Evolutionary conservation across 257 asterid species (phyloP).

Genomic region (Solanum medicagineum): DNA sequence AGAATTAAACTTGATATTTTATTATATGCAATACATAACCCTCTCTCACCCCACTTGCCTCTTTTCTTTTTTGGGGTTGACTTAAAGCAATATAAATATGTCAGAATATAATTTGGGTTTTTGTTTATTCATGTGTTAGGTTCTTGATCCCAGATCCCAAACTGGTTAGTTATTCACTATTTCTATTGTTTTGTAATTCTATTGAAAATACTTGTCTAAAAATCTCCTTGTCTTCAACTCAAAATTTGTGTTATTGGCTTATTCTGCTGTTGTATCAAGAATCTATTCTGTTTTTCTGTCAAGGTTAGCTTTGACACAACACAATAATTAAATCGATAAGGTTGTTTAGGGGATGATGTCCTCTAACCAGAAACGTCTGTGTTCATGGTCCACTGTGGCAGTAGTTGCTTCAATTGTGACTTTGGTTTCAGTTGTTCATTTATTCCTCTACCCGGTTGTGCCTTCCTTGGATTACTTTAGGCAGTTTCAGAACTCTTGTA

Average conservation of each 20-base stretch:
- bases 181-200: background rate
- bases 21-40: background rate
- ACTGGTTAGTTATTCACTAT: background rate
- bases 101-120: background rate
- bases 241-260: background rate
- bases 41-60: background rate
- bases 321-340: background rate
- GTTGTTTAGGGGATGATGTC: conserved; percentile 46
- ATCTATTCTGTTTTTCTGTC: background rate
- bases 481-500: conserved; percentile 34
- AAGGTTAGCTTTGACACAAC: background rate
- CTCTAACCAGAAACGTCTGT: conserved; percentile 70
- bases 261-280: background rate
- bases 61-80: background rate
- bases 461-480: conserved; percentile 51
- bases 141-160: background rate
- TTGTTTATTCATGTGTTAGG: background rate
- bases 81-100: background rate
- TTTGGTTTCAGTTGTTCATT: conserved; percentile 61
- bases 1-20: background rate
- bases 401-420: conserved; percentile 49
- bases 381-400: conserved; percentile 70
- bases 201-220: background rate
- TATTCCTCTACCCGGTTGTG: conserved; percentile 48
- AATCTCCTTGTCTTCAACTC: background rate